Base-by-base conservation (phyloP, 768 basidiomycete genomes). In the Tephrocybe sp. region DNA sequence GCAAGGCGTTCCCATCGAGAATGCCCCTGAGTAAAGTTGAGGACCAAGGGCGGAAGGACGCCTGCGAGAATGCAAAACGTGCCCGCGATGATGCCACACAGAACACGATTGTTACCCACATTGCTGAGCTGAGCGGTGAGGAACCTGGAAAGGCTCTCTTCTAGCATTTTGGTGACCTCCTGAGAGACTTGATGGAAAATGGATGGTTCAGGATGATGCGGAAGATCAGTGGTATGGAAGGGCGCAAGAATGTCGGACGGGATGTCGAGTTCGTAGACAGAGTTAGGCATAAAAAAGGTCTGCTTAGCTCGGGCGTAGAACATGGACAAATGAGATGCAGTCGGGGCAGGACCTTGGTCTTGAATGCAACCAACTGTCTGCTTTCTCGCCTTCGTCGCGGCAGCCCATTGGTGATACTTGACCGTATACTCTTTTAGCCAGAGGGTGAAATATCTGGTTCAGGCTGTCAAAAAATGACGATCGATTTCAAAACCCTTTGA, bases 241-340 rank as follows among this genome's bases (percentile, higher is more conserved):
- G 83, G 80, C 1, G 83, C 77, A 31, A 89, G 79, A 26, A 85
- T 66, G 45, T 80, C 78, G 8, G 84, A 84, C 10, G 85, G 76
- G 20, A 90, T 76, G 54, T 85, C 78, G 58, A 90, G 82, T 55
- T 89, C 87, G 59, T 86, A 90, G 38, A 77, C 73, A 40, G 83
- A 80, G 50, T 79, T 79, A 16, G 86, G 86, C 2, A 83, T 85
- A 55, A 90, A 80, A 63, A 92, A 92, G 0, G 89, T 91, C 61
- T 87, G 81, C 58, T 89, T 89, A 9, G 89, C 89, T 33, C 88
- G 83, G 3, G 79, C 71, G 61, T 87, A 92, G 68, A 89, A 91
- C 72, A 86, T 77, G 53, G 85, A 80, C 43, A 91, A 72, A 35
- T 75, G 71, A 4, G 82, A 67, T 0, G 80, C 79, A 43, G 74